A percentile compares a stretch with the other conserved stretches of the same genome.
phyloP scores from a whole-genome alignment of 352 stramenopile species.

The Lagenidium giganteum region DNA sequence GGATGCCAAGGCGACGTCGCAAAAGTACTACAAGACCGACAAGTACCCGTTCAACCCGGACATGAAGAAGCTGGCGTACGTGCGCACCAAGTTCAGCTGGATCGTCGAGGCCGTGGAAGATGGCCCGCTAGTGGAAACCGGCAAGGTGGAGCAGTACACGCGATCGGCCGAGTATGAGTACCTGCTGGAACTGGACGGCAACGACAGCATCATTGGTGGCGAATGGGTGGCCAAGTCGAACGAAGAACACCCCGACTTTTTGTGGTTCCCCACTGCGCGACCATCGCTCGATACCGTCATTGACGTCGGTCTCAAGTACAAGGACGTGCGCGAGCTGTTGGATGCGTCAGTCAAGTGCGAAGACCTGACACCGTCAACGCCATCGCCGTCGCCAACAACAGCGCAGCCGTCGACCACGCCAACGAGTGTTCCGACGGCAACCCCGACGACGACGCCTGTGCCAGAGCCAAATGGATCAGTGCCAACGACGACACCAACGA shows the following conservation, averaged over 20 bases:
- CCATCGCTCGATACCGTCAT: conserved; percentile 1
- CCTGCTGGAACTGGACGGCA: conserved; percentile 51
- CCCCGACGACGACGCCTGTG: no score
- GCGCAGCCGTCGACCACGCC: no score
- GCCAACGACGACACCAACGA: no score
- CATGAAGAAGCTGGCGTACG: conserved; percentile 45
- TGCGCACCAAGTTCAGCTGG: conserved; percentile 52
- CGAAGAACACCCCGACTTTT: conserved; percentile 57
- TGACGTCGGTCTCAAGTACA: conserved; percentile 7
- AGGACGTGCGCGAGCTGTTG: no score
- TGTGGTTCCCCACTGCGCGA: conserved; percentile 40
- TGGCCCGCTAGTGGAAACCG: conserved; percentile 36
- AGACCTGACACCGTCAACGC: no score
- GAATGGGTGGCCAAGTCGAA: conserved; percentile 57
- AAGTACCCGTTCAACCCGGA: conserved; percentile 59
- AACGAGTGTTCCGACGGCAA: no score
- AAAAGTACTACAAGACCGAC: conserved; percentile 2
- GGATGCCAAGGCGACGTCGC: conserved; percentile 20
- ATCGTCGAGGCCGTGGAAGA: conserved; percentile 49
- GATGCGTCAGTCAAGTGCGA: no score
- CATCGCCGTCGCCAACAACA: no score
- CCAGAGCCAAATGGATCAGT: no score
- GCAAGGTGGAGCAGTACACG: conserved; percentile 43
- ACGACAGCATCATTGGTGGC: conserved; percentile 54
- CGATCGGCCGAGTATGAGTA: conserved; percentile 60